Base-by-base conservation (phyloP, 495 filamentous ascomycete species). In the Penicillium steckii region DNA sequence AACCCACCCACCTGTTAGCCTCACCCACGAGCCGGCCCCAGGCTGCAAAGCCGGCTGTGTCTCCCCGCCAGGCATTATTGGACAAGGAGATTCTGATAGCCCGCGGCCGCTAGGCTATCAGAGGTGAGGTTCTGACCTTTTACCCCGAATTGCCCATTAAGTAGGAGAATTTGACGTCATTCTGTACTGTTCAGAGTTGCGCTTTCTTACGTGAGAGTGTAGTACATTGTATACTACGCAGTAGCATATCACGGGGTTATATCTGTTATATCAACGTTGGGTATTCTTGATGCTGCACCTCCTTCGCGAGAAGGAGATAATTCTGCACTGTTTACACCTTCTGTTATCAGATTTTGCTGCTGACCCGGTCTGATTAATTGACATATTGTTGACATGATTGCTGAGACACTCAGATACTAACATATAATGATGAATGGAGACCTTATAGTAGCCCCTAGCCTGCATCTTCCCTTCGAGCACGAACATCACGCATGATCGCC, bases 401-500 rank as follows among this genome's bases (percentile, higher is more conserved):
- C 13, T 7, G 8, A 9, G 35, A 29, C 27, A 6, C 12, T 5
- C 27, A 6, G 4, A 41, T 41, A 19, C 38, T 22, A 24, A 41
- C 52, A 46, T 59, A 53, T 52, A 61, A 56, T 54, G 43, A 53
- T 58, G 59, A 56, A 21, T 59, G 15, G 33, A 37, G 13, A 18
- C 15, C 5, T 6, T 15, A 27, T 27, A 5, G 10, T 37, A 15
- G 13, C 15, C 18, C 15, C 37, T 58, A 66, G 9, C 46, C 51
- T 3, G 57, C 66, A 38, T 66, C 70, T 59, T 94, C 89, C 67
- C 90, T 81, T 65, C 91, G 81, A 4, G 89, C 88, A 55, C 93
- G 77, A 18, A 95, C 80, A 74, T 97, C 94, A 52, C 91, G 80
- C 56, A 97, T 89, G 53, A 99, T 75, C 3, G 92, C 92, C 75